Evolutionary conservation across 352 stramenopile genomes (phyloP), one percentile per base, ranked within the genome.

Genomic region (Phytophthora quininea): DNA sequence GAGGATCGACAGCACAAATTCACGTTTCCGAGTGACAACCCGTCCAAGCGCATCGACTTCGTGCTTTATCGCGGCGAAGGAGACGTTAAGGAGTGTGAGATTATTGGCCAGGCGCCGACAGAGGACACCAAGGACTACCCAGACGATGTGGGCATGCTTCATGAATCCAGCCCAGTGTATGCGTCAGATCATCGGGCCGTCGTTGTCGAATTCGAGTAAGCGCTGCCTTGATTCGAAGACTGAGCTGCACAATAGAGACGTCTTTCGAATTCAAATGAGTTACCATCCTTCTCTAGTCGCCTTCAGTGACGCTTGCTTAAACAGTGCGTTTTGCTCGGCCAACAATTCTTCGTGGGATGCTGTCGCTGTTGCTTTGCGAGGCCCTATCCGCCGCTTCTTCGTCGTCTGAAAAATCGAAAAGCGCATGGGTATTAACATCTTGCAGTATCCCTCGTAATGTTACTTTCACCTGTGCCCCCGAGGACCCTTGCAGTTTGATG

Each of bases 41-140:
- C 90, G 7, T 69, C 78, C 15, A 97, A 97, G 54, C 86, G 88
- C n/a, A 97, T 97, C 51, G 90, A 97, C 59, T 93, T 94, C 37
- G 75, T 93, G 14, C 49, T 96, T 32, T 92, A 80, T 50, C 83
- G 88, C 12, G 82, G 90, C 43, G 76, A 92, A 69, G 83, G 79
- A 15, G 37, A 54, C 1, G 83, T 93, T 6, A 80, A 86, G 40
- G 67, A 90, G 54, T 93, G 84, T 53, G 71, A 92, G 24, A 88
- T 91, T 53, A 74, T 97, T 48, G 90, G 86, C 3, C 85, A 95
- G 58, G 74, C 74, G 33, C 88, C 90, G 9, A 93, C 82, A 0
- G 57, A 74, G 9, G 86, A 93, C 56, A 96, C 89, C 2, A 73
- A 74, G 19, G 27, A 62, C 29, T 85, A 82, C 46, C 83, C 76